A percentile compares a stretch with the other conserved stretches of the same genome.
Conservation (phyloP, 306 rosid species). For the Purshia tridentata region DNA sequence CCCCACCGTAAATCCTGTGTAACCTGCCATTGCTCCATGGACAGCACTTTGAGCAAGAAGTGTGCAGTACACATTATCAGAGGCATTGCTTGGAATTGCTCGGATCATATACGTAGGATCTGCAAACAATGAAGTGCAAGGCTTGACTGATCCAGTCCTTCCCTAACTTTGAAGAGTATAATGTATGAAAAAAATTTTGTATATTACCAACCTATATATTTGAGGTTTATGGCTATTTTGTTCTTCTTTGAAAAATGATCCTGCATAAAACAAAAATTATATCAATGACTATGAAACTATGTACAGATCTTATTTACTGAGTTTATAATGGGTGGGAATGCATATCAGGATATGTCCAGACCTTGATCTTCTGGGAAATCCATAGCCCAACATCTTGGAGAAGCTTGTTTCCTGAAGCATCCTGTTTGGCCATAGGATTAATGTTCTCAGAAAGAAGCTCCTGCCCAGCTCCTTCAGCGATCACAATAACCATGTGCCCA, state of each 20-base stretch:
- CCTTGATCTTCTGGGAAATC: constrained; percentile 83
- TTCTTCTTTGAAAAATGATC: constrained; percentile 60
- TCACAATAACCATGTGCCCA: constrained; percentile 94
- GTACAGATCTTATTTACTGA: not conserved
- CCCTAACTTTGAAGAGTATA: not conserved
- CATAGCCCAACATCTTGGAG: constrained; percentile 91
- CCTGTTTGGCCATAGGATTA: constrained; percentile 40
- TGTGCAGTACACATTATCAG: constrained; percentile 89
- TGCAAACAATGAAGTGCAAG: constrained; percentile 32
- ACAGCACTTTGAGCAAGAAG: constrained; percentile 93
- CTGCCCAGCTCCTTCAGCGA: constrained; percentile 99
- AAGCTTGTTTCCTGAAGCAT: constrained; percentile 94
- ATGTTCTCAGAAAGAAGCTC: constrained; percentile 66
- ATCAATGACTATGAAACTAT: not conserved
- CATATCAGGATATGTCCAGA: constrained; percentile 18
- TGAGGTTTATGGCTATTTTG: constrained; percentile 63
- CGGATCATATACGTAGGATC: constrained; percentile 97
- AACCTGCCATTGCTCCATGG: constrained; percentile 99
- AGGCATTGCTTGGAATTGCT: constrained; percentile 88
- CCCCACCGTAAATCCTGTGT: constrained; percentile 76
- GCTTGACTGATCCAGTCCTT: constrained; percentile 1
- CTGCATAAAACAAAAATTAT: constrained; percentile 41
- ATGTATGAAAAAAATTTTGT: not conserved
- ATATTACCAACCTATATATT: constrained; percentile 70
- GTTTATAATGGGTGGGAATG: not conserved